phyloP scores from a whole-genome alignment of 2,329 filamentous ascomycete species.

The Colletotrichum tamarilloi region DNA sequence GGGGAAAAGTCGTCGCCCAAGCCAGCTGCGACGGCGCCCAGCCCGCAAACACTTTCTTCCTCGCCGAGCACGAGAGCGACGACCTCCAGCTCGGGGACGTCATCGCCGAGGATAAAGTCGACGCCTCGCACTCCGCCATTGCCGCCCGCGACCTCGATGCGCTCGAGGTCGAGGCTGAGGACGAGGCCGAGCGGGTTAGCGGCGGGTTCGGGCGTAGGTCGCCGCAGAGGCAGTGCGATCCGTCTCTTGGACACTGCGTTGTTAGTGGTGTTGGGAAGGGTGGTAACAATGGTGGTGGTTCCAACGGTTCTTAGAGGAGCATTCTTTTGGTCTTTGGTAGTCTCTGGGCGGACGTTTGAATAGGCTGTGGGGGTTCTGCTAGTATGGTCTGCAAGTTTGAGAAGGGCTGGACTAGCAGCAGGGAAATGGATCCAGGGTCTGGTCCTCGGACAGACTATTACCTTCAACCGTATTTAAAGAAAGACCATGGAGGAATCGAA shows the following conservation, averaged over 20 bases:
- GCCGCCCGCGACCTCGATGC: background rate
- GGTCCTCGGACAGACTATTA: background rate
- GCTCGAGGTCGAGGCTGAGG: background rate
- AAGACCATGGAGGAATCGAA: no score
- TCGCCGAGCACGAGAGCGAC: background rate
- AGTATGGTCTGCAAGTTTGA: background rate
- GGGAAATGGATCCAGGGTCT: background rate
- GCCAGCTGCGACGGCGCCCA: background rate
- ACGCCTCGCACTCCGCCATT: background rate
- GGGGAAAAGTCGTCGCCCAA: background rate
- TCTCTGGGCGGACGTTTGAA: no score
- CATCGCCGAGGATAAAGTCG: background rate
- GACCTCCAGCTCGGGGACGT: background rate
- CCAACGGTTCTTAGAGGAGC: background rate
- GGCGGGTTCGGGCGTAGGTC: slow-evolving; percentile 1
- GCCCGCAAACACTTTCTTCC: background rate
- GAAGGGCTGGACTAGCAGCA: background rate
- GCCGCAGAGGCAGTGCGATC: background rate
- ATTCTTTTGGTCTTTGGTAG: no score
- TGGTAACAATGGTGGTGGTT: background rate
- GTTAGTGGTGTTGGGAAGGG: background rate
- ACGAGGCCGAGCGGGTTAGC: background rate
- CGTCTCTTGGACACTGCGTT: background rate
- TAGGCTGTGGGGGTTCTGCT: no score
- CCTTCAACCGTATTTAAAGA: background rate